Percentiles rank a stretch among this genome's conserved stretches.
Conservation (phyloP, 768 basidiomycete species). For the Agaricus blazei region DNA sequence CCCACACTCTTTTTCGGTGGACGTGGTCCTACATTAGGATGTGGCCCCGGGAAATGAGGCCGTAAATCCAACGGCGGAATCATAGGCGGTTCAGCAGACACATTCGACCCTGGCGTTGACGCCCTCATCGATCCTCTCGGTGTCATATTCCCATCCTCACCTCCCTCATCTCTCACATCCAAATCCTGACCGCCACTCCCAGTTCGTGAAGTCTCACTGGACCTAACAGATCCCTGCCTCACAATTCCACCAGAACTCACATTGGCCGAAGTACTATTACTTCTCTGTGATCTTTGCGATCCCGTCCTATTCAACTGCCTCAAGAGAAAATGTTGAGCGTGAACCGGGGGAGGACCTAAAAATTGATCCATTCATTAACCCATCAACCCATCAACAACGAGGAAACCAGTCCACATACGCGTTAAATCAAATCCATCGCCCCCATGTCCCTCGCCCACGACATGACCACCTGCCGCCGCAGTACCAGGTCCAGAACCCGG, state of each 20-base stretch:
- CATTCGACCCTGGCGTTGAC: background rate
- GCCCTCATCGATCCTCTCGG: background rate
- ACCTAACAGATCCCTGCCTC: background rate
- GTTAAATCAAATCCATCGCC: conserved; percentile 34
- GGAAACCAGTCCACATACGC: conserved; percentile 32
- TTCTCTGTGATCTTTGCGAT: conserved; percentile 57
- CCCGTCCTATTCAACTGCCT: conserved; percentile 63
- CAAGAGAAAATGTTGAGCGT: conserved; percentile 50
- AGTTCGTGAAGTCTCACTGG: background rate
- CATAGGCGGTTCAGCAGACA: conserved; percentile 27
- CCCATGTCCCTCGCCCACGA: conserved; percentile 22
- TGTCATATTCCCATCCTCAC: background rate
- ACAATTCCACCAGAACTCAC: conserved; percentile 28
- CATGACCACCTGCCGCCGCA: conserved; percentile 18
- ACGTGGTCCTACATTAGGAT: conserved; percentile 22
- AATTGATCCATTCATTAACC: background rate
- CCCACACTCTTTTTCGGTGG: conserved; percentile 9
- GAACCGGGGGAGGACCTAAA: conserved; percentile 44
- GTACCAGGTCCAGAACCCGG: background rate
- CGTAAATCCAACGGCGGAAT: conserved; percentile 59
- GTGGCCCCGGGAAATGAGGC: conserved; percentile 45
- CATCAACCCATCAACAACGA: background rate
- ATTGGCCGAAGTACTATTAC: conserved; percentile 29
- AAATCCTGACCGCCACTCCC: background rate
- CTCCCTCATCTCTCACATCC: background rate